Conservation (phyloP, 2,329 filamentous ascomycete genomes). For the Colletotrichum phormii region DNA sequence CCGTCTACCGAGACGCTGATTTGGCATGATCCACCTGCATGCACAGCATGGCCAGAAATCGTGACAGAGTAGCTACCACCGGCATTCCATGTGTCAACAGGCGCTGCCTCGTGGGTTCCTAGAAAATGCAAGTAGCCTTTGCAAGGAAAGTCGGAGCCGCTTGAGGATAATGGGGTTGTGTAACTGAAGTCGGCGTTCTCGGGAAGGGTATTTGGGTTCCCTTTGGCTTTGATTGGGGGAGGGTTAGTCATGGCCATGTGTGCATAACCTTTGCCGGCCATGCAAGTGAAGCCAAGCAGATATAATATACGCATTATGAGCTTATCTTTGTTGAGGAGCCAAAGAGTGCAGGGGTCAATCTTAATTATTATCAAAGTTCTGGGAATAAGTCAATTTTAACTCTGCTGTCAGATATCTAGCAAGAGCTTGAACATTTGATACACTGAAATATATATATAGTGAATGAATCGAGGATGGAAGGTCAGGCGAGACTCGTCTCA, state of each 20-base stretch:
- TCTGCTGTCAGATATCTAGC: too few relatives aligned
- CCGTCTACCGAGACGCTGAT: slow-evolving; percentile 71
- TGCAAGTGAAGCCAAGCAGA: neutral
- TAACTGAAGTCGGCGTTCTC: slow-evolving; percentile 64
- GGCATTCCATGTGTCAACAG: slow-evolving; percentile 62
- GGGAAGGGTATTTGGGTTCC: slow-evolving; percentile 40
- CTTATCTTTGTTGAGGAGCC: too few relatives aligned
- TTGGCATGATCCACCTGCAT: slow-evolving; percentile 73
- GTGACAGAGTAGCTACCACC: slow-evolving; percentile 65
- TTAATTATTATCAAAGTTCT: too few relatives aligned
- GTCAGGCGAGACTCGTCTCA: too few relatives aligned
- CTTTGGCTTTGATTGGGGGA: slow-evolving; percentile 43
- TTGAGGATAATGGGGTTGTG: slow-evolving; percentile 65
- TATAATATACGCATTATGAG: neutral
- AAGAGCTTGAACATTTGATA: too few relatives aligned
- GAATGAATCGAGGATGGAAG: too few relatives aligned
- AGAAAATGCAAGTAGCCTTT: slow-evolving; percentile 57
- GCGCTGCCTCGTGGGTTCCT: slow-evolving; percentile 46
- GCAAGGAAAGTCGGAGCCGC: slow-evolving; percentile 70
- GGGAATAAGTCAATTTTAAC: too few relatives aligned
- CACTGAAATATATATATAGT: too few relatives aligned
- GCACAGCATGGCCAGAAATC: slow-evolving; percentile 63
- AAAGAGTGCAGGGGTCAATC: too few relatives aligned
- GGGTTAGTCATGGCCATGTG: slow-evolving; percentile 48
- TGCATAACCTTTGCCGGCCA: slow-evolving; percentile 8